phyloP scores from a whole-genome alignment of 495 filamentous ascomycete genomes.

The Aspergillus panamensis region DNA sequence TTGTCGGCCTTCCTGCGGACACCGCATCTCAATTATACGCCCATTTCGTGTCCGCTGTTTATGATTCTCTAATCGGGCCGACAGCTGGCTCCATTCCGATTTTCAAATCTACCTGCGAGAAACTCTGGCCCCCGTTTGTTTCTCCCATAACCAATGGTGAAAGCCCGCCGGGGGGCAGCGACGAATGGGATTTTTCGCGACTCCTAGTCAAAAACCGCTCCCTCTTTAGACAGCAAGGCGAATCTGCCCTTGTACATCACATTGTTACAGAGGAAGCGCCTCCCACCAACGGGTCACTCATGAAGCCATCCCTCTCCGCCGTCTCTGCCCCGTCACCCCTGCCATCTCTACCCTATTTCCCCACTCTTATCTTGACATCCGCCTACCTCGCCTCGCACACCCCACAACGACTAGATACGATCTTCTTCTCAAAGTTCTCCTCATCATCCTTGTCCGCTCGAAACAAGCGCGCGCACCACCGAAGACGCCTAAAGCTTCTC shows the following conservation, averaged over 20 bases:
- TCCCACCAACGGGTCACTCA: constrained; percentile 15
- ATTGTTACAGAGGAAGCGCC: constrained; percentile 52
- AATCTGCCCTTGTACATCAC: constrained; percentile 64
- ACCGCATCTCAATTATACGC: constrained; percentile 35
- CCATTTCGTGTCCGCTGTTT: constrained; percentile 41
- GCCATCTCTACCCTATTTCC: constrained; percentile 66
- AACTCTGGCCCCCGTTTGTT: constrained; percentile 78
- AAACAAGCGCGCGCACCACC: constrained; percentile 55
- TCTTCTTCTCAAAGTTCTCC: constrained; percentile 80
- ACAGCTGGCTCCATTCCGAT: constrained; percentile 44
- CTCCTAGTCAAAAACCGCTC: constrained; percentile 69
- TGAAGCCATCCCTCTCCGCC: constrained; percentile 28
- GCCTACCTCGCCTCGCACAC: constrained; percentile 93
- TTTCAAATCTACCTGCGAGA: constrained; percentile 46
- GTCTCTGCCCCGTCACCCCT: constrained; percentile 36
- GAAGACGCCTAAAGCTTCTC: constrained; percentile 46
- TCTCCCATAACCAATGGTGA: constrained; percentile 43
- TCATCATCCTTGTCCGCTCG: constrained; percentile 48
- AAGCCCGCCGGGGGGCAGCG: constrained; percentile 31
- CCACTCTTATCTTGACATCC: constrained; percentile 77
- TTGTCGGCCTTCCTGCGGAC: constrained; percentile 32
- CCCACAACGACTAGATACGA: constrained; percentile 68
- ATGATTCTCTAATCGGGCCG: constrained; percentile 42
- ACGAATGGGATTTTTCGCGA: constrained; percentile 76
- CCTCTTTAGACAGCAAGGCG: constrained; percentile 77